phyloP scores from a whole-genome alignment of 768 basidiomycete genomes.

The Nidularia sp. region DNA sequence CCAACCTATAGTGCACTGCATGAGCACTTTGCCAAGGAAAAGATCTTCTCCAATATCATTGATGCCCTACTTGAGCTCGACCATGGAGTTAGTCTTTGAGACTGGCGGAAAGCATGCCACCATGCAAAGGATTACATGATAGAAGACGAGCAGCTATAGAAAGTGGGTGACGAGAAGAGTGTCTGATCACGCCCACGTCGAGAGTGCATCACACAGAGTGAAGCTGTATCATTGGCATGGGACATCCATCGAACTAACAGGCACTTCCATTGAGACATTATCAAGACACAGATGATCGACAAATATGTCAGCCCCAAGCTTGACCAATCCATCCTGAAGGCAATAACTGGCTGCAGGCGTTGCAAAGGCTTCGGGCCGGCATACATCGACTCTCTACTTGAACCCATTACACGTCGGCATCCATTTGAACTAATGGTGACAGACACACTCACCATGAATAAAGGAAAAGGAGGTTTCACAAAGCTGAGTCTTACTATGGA shows the following conservation, averaged over 20 bases:
- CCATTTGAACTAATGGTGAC: conserved; percentile 32
- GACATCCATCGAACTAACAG: conserved; percentile 16
- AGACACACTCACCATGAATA: conserved; percentile 27
- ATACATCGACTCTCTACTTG: conserved; percentile 26
- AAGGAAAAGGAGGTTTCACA: conserved; percentile 22
- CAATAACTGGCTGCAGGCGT: conserved; percentile 16
- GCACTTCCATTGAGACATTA: conserved; percentile 27
- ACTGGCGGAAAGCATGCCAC: conserved; percentile 14
- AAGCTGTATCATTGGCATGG: conserved; percentile 15
- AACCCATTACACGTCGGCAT: conserved; percentile 28
- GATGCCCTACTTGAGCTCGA: conserved; percentile 17
- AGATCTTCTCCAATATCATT: conserved; percentile 15
- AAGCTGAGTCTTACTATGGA: conserved; percentile 24
- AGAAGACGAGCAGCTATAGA: conserved; percentile 20
- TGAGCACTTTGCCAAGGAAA: conserved; percentile 14
- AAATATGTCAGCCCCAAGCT: conserved; percentile 18
- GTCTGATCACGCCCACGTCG: conserved; percentile 9
- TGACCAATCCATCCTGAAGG: conserved; percentile 17
- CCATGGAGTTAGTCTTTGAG: conserved; percentile 5
- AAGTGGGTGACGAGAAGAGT: conserved; percentile 8
- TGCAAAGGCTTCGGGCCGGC: conserved; percentile 25
- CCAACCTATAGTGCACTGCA: not conserved
- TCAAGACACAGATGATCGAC: conserved; percentile 25
- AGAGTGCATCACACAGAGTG: conserved; percentile 23
- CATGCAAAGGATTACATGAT: conserved; percentile 18